Base-by-base conservation (phyloP, 768 basidiomycete genomes). In the Leccinum uliginosum region DNA sequence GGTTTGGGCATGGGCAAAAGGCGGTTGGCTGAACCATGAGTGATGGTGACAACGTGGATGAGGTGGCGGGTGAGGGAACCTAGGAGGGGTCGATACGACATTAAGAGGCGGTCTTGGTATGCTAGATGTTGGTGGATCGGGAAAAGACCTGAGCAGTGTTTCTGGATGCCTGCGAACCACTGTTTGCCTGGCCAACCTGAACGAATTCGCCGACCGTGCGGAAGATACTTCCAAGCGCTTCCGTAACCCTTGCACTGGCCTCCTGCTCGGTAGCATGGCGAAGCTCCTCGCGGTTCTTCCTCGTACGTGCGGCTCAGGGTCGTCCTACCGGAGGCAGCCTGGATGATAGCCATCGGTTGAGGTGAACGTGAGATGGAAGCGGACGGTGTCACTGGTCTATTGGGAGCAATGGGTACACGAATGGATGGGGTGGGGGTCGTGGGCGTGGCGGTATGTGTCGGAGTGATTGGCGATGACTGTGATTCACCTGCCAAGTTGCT, bases 231-330 rank as follows among this genome's bases (percentile, higher is more conserved):
- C 79, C 82, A 29, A 92, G 70, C 8, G 85, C 82, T 27, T 87
- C 83, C 4, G 85, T 79, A 15, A 90, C 81, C 51, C 81, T 76
- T 44, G 76, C 74, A 14, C 83, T 80, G 1, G 89, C 88, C 61
- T 86, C 84, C 62, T 82, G 81, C 64, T 91, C 88, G 1, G 82
- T 72, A 23, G 67, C 67, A 38, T 76, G 77, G 27, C 78, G 77
- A 21, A 80, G 64, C 19, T 79, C 76, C 30, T 76, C 76, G 0
- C 2, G 73, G 70, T 11, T 88, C 87, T 9, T 87, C 87, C 51
- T 87, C 86, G 24, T 79, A 78, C 2, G 76, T 74, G n/a, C 81
- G 78, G 51, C 75, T 78, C 32, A 82, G 68, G 38, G 74, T 78
- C 5, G 81, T 75, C 40, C 82, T 78, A 46, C 72, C 74, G 57